Evolutionary conservation across 352 stramenopile genomes (phyloP).

Genomic region (Blastocystis sp.): DNA sequence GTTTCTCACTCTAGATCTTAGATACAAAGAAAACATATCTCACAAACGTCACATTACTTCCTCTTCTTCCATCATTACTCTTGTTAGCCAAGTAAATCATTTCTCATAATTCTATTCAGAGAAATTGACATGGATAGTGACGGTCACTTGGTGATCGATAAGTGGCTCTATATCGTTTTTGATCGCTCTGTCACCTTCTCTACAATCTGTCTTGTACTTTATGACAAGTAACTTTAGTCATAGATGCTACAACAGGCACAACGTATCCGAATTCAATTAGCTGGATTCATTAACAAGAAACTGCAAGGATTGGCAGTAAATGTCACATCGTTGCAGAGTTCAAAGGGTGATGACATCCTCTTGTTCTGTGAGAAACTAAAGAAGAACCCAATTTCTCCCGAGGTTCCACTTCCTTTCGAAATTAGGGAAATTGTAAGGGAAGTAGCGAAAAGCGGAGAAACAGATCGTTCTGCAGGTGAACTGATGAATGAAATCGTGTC

Average conservation of each 20-base stretch:
- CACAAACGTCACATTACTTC: background rate
- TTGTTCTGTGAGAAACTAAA: background rate
- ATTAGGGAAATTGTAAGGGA: background rate
- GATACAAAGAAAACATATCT: constrained; percentile 50
- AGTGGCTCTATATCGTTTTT: constrained; percentile 30
- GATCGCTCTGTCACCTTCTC: background rate
- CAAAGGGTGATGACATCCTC: background rate
- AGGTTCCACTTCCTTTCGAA: background rate
- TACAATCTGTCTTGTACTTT: background rate
- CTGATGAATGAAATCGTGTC: background rate
- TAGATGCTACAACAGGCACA: background rate
- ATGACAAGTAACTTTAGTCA: background rate
- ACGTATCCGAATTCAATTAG: background rate
- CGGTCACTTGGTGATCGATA: constrained; percentile 14
- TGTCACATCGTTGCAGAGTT: background rate
- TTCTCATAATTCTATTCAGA: background rate
- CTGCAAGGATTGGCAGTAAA: background rate
- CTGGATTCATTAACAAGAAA: background rate
- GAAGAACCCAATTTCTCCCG: background rate
- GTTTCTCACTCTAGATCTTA: background rate
- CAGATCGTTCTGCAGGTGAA: background rate
- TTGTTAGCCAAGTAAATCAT: background rate
- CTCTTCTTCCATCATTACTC: background rate
- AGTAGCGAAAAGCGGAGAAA: background rate
- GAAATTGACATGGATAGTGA: constrained; percentile 33